These are phyloP conservation scores for Cercophora newfieldiana DNA, from an alignment of 495 filamentous ascomycete species.

Conservation along the genomic window DNA sequence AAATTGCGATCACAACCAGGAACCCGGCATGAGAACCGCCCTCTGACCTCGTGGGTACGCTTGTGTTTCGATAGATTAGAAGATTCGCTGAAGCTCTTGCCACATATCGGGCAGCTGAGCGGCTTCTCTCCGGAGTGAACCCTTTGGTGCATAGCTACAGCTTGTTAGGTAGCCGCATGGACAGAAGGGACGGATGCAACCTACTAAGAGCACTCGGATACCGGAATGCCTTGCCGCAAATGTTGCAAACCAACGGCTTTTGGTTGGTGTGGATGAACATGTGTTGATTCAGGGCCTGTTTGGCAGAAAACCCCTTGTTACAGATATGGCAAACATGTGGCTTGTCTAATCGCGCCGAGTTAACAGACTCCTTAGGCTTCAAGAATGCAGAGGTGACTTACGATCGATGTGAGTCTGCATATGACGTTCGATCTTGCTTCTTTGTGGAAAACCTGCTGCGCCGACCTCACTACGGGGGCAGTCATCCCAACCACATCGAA, in stretches of 20 bases:
- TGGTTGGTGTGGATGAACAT: conserved; percentile 61
- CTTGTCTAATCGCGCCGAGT: conserved; percentile 48
- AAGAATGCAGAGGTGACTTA: conserved; percentile 39
- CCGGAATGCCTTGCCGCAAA: conserved; percentile 56
- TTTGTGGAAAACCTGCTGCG: conserved; percentile 51
- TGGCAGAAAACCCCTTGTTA: conserved; percentile 56
- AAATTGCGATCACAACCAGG: conserved; percentile 55
- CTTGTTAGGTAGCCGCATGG: conserved; percentile 17
- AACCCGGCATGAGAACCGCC: conserved; percentile 48
- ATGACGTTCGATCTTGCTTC: conserved; percentile 63
- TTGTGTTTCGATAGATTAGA: conserved; percentile 58
- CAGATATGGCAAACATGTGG: conserved; percentile 55
- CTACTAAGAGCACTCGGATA: conserved; percentile 57
- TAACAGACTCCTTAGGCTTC: not conserved
- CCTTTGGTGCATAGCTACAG: conserved; percentile 56
- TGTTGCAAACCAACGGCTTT: conserved; percentile 56
- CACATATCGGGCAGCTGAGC: conserved; percentile 48
- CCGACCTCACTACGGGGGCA: conserved; percentile 43
- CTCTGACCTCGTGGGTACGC: conserved; percentile 51
- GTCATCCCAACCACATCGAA: conserved; percentile 39
- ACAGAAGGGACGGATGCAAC: conserved; percentile 15
- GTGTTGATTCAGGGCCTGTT: conserved; percentile 62
- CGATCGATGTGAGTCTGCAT: conserved; percentile 63
- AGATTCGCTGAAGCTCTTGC: conserved; percentile 54
- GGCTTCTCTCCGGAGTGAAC: conserved; percentile 56